Conservation (phyloP, 2,329 filamentous ascomycete species). For the Chaetomium globosum region DNA sequence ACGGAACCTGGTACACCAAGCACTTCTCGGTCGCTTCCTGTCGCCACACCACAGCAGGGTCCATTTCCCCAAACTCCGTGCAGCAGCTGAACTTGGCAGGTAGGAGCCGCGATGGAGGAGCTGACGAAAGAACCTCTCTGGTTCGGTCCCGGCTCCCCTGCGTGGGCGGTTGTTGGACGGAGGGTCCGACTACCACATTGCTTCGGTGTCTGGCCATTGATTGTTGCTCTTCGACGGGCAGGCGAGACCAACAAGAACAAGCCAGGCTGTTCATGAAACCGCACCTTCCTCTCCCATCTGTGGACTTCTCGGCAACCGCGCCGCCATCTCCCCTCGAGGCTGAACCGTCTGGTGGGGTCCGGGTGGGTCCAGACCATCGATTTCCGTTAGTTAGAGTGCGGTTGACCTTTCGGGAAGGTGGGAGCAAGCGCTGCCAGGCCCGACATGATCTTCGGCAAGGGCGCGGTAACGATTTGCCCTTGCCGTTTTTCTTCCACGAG, state of each 20-base stretch:
- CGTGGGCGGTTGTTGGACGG: not conserved
- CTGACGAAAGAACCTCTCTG: not conserved
- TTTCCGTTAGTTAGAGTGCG: conserved; percentile 10
- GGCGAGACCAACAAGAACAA: no score
- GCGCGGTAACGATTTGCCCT: conserved; percentile 12
- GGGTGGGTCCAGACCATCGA: conserved; percentile 27
- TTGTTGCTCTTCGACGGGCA: no score
- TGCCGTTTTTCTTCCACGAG: conserved; percentile 15
- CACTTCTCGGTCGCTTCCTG: not conserved
- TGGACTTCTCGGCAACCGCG: conserved; percentile 21
- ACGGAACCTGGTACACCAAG: not conserved
- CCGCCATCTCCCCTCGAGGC: conserved; percentile 19
- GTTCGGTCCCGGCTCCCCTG: not conserved
- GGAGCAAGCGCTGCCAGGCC: conserved; percentile 18
- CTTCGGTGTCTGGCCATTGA: no score
- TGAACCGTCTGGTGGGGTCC: conserved; percentile 27
- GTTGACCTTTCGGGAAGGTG: conserved; percentile 33
- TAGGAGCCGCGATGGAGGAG: conserved; percentile 5
- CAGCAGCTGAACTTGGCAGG: conserved; percentile 31
- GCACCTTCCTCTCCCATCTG: conserved; percentile 3
- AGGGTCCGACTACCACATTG: not conserved
- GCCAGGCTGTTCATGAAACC: not conserved
- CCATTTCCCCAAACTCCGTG: conserved; percentile 11
- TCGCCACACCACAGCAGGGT: conserved; percentile 27
- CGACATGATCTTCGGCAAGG: conserved; percentile 25